Evolutionary conservation across 306 rosid species (phyloP), one percentile per base, ranked within the genome.

Genomic region (Rosa multiflora): DNA sequence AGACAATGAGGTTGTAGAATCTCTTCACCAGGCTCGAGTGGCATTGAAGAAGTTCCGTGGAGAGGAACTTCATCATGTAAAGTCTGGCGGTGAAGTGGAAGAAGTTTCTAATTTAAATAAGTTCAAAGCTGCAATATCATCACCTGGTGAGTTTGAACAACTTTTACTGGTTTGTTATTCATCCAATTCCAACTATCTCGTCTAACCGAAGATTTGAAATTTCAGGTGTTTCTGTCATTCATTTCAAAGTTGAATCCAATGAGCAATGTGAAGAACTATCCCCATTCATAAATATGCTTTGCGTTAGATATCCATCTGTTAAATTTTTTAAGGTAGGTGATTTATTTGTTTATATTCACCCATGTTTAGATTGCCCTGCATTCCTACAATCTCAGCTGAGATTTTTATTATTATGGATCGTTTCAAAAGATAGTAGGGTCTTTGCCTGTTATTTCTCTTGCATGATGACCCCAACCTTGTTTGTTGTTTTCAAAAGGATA

Each of bases 81-180:
- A 82, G 82, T 87, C 82, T 68, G 92, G 91, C 49, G 93, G 88
- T 59, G 96, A 91, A 87, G 98, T 94, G 68, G 97, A 92, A 85
- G 90, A 90, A 79, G 80, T 94, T 73, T 85, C 91, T 18, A 82
- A 88, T 67, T 79, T 92, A 11, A 90, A 92, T 66, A 91, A 89
- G 87, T 91, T 87, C 37, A 92, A 77, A 79, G 84, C 91, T 72
- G 94, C 91, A 0, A 61, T 90, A 62, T 85, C 91, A 21, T 84
- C 88, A 55, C 79, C 94, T n/a, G 91, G 98, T 94, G 76, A 87
- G 86, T 81, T 85, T 72, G 63, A 20, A 66, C 66, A 75, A 42
- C 35, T 51, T 14, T 51, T 21, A 26, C 13, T 39, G 6, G 6
- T 58, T 18, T 15, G 18, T 77, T 42, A 55, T 51, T 72, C 67